Base-by-base conservation (phyloP, 2,329 filamentous ascomycete species). In the Akanthomyces lecanii region DNA sequence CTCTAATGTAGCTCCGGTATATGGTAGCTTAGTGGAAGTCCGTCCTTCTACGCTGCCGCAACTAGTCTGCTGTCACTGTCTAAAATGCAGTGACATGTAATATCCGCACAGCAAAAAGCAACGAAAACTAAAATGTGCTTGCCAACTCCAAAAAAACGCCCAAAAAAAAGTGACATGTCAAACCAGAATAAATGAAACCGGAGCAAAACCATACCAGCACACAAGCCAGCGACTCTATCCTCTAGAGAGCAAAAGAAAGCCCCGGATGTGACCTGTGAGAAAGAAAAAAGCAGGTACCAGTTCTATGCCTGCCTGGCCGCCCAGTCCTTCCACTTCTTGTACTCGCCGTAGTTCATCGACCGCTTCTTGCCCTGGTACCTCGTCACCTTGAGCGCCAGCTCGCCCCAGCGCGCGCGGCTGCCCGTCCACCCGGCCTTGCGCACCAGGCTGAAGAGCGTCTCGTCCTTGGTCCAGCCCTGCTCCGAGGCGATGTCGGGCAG, bases 401-500 rank as follows among this genome's bases (percentile, higher is more conserved):
- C 88, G 67, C 83, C 83, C 94, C 93, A 98, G 47, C 85, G 82
- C 1, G 89, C 89, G 66, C 82, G 85, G 83, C 88, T 91, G 1
- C 92, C 92, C 63, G 83, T 83, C 93, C 93, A 99, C 1, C 95
- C 95, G 0, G 93, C 93, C 81, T 99, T 99, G 64, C 91, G 84
- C 89, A 97, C 95, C 72, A 98, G 78, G 75, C 91, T 96, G 61
- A 92, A 83, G 3, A 99, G 76, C 0, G 94, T 91, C 81, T 98
- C 91, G 73, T 98, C 93, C 76, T 95, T 93, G 12, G 85, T 91
- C 95, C 95, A 99, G 18, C 91, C 93, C 74, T 98, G 95, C 79
- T 99, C 95, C 1, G 84, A 79, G 11, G 94, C 90, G 6, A 99
- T 92, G 72, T 97, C 91, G 0, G 95, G 95, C 16, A 99, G 82